phyloP scores from a whole-genome alignment of 148 eudicot genomes.

The Vaccinium darrowii region DNA sequence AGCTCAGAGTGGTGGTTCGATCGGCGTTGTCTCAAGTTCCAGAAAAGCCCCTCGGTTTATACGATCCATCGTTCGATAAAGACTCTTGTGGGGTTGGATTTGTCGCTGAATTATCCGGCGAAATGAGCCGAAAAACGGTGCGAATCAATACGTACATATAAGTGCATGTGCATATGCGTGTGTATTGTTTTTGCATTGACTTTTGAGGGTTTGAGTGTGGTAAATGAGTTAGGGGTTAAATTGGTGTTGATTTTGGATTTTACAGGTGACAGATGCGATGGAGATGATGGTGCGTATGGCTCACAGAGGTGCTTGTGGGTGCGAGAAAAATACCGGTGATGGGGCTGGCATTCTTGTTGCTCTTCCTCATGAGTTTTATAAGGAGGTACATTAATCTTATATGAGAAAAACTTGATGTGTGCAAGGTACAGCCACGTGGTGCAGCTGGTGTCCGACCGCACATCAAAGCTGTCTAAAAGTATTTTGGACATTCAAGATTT shows the following conservation, averaged over 20 bases:
- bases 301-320: slow-evolving; percentile 97
- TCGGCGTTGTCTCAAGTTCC: slow-evolving; percentile 81
- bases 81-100: slow-evolving; percentile 98
- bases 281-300: slow-evolving; percentile 97
- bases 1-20: slow-evolving; percentile 47
- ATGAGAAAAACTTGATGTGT: too few relatives aligned
- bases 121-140: slow-evolving; percentile 86
- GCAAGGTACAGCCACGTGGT: too few relatives aligned
- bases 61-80: slow-evolving; percentile 77
- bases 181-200: not conserved
- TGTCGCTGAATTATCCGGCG: slow-evolving; percentile 85
- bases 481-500: too few relatives aligned
- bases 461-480: too few relatives aligned
- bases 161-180: too few relatives aligned
- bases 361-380: slow-evolving; percentile 82
- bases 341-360: slow-evolving; percentile 98
- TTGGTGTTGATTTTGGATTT: not conserved
- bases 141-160: not conserved
- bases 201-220: not conserved
- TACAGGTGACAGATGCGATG: slow-evolving; percentile 84
- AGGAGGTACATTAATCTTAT: slow-evolving; percentile 46
- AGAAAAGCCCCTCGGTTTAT: slow-evolving; percentile 82
- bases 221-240: not conserved
- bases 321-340: slow-evolving; percentile 96
- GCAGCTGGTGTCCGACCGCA: too few relatives aligned